phyloP scores from a whole-genome alignment of 2,329 filamentous ascomycete species.

The Aureobasidium sp. region DNA sequence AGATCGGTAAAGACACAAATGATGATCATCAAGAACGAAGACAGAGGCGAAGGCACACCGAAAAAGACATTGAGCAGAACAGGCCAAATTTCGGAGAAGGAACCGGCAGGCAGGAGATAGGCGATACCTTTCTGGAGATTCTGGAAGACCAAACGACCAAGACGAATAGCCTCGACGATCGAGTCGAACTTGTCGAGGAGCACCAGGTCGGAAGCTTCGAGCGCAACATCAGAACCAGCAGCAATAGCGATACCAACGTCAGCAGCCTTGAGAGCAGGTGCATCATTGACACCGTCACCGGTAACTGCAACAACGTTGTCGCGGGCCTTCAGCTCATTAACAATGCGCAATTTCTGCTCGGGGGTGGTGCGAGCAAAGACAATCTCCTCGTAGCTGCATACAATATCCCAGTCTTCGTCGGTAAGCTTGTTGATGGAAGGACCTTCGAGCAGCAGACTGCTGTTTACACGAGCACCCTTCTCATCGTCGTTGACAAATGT shows the following conservation, averaged over 20 bases:
- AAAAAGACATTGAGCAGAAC: constrained; percentile 50
- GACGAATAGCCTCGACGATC: constrained; percentile 70
- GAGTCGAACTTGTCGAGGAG: constrained; percentile 77
- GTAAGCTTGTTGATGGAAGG: constrained; percentile 19
- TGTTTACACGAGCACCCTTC: constrained; percentile 2
- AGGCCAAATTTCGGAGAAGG: constrained; percentile 51
- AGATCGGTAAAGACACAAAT: constrained; percentile 50
- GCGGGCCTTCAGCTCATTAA: constrained; percentile 32
- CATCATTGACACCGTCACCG: constrained; percentile 40
- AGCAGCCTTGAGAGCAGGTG: constrained; percentile 37
- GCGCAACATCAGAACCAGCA: constrained; percentile 13
- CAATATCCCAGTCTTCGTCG: constrained; percentile 36
- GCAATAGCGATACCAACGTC: constrained; percentile 38
- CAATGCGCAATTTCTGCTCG: constrained; percentile 37
- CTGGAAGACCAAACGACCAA: constrained; percentile 48
- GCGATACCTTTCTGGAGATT: constrained; percentile 27
- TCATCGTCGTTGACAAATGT: constrained; percentile 8
- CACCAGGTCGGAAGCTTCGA: constrained; percentile 67
- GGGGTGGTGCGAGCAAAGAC: constrained; percentile 37
- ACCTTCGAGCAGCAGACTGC: constrained; percentile 19
- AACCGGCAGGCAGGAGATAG: constrained; percentile 44
- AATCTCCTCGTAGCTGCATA: constrained; percentile 46
- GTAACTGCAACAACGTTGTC: constrained; percentile 34
- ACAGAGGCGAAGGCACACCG: constrained; percentile 44
- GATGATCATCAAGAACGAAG: constrained; percentile 50